Base-by-base conservation (phyloP, 495 filamentous ascomycete genomes). In the Aspergillus carlsbadensis region DNA sequence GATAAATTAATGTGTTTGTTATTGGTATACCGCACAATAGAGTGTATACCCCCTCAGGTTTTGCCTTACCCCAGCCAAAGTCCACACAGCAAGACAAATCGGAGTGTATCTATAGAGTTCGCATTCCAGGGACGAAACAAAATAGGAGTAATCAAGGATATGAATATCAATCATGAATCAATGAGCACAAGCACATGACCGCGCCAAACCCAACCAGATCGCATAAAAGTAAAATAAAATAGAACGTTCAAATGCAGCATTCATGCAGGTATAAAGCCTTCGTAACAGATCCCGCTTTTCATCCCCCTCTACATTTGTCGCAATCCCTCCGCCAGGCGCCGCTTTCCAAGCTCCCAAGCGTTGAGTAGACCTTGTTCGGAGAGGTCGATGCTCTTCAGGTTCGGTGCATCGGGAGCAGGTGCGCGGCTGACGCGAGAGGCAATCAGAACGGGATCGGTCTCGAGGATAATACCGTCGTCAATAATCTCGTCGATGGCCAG, bases 301-400 rank as follows among this genome's bases (percentile, higher is more conserved):
- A 6, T 8, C 49, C 53, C 34, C 22, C 45, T 63, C 58, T 71
- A 77, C 74, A 77, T 77, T 70, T 97, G 91, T 66, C 94, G 86
- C 81, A 98, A 77, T 77, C 90, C 85, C 78, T 97, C 94, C 34
- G 88, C 86, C 69, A 96, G 74, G 71, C 96, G 94, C 62, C 85
- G 81, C 80, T 96, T 96, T 63, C 92, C 93, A 72, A 97, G 89
- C 72, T 96, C 89, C 81, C 93, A 95, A 47, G 92, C 81, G 76
- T 98, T 98, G 66, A 96, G 83, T 61, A 99, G 79, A 21, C 95
- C 95, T 71, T 98, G 92, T 73, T 99, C 94, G 42, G 89, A 91
- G 39, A 99, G 83, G 67, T 99, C 94, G 70, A 99, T 92, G 60
- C 85, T 88, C 78, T 92, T 89, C 67, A 98, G 83, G 60, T 88